phyloP scores from a whole-genome alignment of 176 grass and related monocot species.

The Phragmites australis region DNA sequence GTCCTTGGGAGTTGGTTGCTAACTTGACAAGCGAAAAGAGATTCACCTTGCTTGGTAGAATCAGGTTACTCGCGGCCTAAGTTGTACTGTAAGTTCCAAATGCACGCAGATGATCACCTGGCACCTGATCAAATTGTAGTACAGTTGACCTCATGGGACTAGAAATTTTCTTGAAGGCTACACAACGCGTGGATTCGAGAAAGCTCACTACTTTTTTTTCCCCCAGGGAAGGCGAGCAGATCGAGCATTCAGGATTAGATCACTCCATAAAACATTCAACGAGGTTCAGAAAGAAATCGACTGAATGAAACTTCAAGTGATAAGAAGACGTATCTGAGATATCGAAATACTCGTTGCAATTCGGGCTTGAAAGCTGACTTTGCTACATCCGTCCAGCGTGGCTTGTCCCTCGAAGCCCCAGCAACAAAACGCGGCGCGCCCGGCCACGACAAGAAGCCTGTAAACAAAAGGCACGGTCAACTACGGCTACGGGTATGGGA shows the following conservation, averaged over 20 bases:
- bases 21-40: neutral
- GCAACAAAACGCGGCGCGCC: neutral
- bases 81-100: too few species aligned
- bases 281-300: neutral
- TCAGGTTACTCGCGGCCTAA: neutral
- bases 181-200: neutral
- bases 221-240: neutral
- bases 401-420: conserved; percentile 17
- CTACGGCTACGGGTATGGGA: neutral
- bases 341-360: neutral
- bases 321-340: neutral
- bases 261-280: too few species aligned
- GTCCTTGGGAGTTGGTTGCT: neutral
- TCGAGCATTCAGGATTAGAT: neutral
- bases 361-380: conserved; percentile 16
- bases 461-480: neutral
- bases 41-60: conserved; percentile 9
- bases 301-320: neutral
- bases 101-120: neutral
- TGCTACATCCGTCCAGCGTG: conserved; percentile 22
- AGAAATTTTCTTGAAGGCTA: neutral
- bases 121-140: neutral
- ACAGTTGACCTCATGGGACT: neutral
- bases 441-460: neutral
- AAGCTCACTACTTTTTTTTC: neutral